phyloP scores from a whole-genome alignment of 768 basidiomycete genomes.

The Rubroboletus pulcherrimus region DNA sequence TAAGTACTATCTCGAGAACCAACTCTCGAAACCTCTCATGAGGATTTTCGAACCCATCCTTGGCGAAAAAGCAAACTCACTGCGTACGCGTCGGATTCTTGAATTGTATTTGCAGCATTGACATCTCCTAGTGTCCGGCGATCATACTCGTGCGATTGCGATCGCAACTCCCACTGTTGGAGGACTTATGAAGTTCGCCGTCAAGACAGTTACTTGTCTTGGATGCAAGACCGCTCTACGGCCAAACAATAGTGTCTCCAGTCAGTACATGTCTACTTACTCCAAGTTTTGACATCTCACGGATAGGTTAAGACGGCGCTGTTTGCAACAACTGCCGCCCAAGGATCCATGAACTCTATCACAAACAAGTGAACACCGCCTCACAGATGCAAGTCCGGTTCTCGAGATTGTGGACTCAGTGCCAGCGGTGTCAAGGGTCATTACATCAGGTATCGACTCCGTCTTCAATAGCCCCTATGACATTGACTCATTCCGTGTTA shows the following conservation, averaged over 20 bases:
- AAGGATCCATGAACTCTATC: conserved; percentile 83
- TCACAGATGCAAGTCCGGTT: conserved; percentile 88
- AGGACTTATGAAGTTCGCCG: conserved; percentile 98
- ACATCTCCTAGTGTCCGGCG: conserved; percentile 72
- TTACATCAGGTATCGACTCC: conserved; percentile 70
- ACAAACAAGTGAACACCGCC: conserved; percentile 75
- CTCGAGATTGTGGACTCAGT: conserved; percentile 96
- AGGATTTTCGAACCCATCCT: conserved; percentile 98
- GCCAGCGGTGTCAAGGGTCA: conserved; percentile 97
- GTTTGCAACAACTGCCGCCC: conserved; percentile 93
- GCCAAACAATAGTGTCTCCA: conserved; percentile 67
- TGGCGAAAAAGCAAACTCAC: conserved; percentile 82
- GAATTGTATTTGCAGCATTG: background rate
- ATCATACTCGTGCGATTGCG: conserved; percentile 92
- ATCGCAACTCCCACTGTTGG: conserved; percentile 96
- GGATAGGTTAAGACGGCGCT: conserved; percentile 62
- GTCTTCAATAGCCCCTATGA: background rate
- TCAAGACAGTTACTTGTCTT: conserved; percentile 91
- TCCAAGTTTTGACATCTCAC: conserved; percentile 3
- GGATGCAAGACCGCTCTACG: conserved; percentile 91
- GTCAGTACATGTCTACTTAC: conserved; percentile 36
- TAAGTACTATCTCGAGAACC: conserved; percentile 96
- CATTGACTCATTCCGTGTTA: background rate
- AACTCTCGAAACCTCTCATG: conserved; percentile 94
- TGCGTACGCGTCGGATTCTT: conserved; percentile 51